Conservation (phyloP, 495 filamentous ascomycete species). For the Tuber indicum region DNA sequence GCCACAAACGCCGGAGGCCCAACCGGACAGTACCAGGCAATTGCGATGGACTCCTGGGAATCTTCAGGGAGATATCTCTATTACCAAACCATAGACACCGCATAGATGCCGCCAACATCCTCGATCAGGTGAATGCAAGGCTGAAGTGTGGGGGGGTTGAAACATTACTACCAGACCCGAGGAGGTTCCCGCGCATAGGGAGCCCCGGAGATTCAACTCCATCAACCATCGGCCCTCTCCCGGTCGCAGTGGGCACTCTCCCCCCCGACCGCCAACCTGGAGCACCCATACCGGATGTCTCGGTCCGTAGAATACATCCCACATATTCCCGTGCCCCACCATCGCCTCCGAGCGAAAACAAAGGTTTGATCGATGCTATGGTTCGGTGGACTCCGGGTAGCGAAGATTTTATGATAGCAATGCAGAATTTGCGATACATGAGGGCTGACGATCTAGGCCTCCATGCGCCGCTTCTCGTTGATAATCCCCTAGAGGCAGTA, state of each 20-base stretch:
- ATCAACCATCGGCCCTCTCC: neutral
- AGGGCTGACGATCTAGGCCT: conserved; percentile 17
- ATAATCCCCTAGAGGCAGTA: conserved; percentile 17
- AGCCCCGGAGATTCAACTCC: neutral
- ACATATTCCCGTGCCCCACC: neutral
- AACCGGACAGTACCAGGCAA: neutral
- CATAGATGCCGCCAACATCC: neutral
- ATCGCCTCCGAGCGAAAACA: neutral
- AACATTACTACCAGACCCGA: neutral
- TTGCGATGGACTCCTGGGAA: neutral
- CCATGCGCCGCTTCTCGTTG: conserved; percentile 14
- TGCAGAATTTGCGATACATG: neutral
- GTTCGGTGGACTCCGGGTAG: neutral
- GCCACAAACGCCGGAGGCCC: neutral
- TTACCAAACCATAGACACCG: neutral
- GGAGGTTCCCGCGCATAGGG: accelerated
- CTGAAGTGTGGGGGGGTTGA: neutral
- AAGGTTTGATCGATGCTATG: neutral
- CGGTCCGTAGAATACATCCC: neutral
- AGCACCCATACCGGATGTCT: neutral
- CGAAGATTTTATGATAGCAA: neutral
- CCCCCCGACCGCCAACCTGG: neutral
- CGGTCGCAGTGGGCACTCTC: neutral
- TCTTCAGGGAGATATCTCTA: neutral
- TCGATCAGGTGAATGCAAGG: neutral